Percentiles rank a stretch among this genome's conserved stretches.
These are phyloP conservation scores for Iris pallida DNA, from an alignment of 116 monocot genomes.

Conservation along the genomic window DNA sequence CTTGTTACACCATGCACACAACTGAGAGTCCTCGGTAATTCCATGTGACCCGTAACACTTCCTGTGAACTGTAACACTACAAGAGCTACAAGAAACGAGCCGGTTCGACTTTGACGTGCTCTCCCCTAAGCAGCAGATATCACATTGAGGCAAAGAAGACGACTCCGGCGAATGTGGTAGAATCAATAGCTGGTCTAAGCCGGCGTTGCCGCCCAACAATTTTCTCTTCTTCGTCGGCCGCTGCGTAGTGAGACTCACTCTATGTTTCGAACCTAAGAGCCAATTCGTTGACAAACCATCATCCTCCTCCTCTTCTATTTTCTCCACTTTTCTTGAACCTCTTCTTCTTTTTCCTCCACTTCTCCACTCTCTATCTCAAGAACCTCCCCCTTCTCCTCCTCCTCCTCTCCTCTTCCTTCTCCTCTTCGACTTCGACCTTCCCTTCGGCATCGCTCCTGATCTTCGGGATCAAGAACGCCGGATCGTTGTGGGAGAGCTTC, in stretches of 20 bases:
- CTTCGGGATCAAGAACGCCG: constrained; percentile 45
- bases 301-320: not conserved
- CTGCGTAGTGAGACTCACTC: constrained; percentile 60
- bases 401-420: constrained; percentile 5
- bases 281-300: constrained; percentile 42
- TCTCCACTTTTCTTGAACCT: not conserved
- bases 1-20: constrained; percentile 63
- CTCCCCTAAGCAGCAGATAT: constrained; percentile 54
- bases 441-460: not conserved
- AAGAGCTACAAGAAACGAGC: constrained; percentile 56
- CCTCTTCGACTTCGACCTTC: constrained; percentile 1
- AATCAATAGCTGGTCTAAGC: constrained; percentile 53
- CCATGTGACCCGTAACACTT: constrained; percentile 73
- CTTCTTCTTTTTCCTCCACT: not conserved
- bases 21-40: constrained; percentile 33
- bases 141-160: constrained; percentile 25
- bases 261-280: constrained; percentile 58
- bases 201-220: constrained; percentile 63
- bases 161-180: constrained; percentile 40
- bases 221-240: constrained; percentile 76
- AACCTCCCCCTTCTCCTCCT: not conserved
- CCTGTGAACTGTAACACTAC: constrained; percentile 69
- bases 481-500: constrained; percentile 5
- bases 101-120: constrained; percentile 21
- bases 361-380: constrained; percentile 9